phyloP scores from a whole-genome alignment of 2,329 filamentous ascomycete species.

The Hysterium pulicare region DNA sequence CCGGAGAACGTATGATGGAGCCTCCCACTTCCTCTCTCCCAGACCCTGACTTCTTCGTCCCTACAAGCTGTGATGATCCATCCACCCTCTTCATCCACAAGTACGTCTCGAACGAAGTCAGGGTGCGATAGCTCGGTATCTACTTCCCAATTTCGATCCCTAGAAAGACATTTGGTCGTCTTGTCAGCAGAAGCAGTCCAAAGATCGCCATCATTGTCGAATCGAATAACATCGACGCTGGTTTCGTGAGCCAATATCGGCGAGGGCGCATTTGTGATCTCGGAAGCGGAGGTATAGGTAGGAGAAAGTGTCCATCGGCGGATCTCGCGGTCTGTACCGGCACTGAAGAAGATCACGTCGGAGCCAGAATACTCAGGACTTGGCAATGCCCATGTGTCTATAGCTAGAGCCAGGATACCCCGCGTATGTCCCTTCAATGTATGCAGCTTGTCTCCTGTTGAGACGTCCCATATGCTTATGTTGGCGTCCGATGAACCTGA shows the following conservation, averaged over 20 bases:
- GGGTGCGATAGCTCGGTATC: conserved; percentile 76
- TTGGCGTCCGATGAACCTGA: conserved; percentile 47
- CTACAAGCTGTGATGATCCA: conserved; percentile 86
- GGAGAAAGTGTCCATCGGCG: conserved; percentile 68
- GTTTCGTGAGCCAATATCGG: conserved; percentile 81
- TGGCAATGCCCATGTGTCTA: conserved; percentile 64
- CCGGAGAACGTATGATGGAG: conserved; percentile 72
- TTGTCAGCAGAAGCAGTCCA: conserved; percentile 95
- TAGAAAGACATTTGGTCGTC: conserved; percentile 73
- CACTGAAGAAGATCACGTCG: conserved; percentile 64
- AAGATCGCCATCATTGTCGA: conserved; percentile 69
- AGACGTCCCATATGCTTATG: conserved; percentile 73
- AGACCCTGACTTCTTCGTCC: conserved; percentile 88
- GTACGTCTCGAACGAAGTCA: conserved; percentile 84
- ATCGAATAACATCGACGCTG: conserved; percentile 76
- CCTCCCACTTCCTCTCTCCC: conserved; percentile 71
- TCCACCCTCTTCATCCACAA: conserved; percentile 63
- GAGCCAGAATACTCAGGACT: conserved; percentile 16
- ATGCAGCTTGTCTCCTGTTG: conserved; percentile 65
- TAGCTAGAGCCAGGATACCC: conserved; percentile 72
- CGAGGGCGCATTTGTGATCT: conserved; percentile 39
- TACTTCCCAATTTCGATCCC: conserved; percentile 63
- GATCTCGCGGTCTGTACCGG: conserved; percentile 63
- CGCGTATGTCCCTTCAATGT: conserved; percentile 74
- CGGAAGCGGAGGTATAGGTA: conserved; percentile 33